These are phyloP conservation scores for Ophiostoma perfectum DNA, from an alignment of 2,329 filamentous ascomycete genomes.

Conservation along the genomic window DNA sequence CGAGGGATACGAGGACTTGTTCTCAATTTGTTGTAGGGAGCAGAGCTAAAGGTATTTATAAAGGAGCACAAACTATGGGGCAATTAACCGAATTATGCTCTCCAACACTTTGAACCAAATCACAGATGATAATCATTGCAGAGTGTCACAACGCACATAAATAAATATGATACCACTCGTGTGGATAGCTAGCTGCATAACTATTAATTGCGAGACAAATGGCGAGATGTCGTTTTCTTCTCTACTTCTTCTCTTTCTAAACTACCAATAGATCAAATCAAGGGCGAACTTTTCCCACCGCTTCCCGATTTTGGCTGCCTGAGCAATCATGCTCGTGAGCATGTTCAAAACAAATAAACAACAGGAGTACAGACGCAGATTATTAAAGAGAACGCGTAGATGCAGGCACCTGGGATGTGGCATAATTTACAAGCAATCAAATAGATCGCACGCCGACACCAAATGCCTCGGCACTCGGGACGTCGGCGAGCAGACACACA, in stretches of 20 bases:
- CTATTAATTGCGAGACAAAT: no score
- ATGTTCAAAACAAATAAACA: not conserved
- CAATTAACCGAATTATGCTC: not conserved
- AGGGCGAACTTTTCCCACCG: not conserved
- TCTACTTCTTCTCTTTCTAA: not conserved
- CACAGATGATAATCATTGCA: no score
- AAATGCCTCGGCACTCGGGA: no score
- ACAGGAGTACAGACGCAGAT: not conserved
- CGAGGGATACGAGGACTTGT: slow-evolving; percentile 23
- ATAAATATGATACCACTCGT: no score
- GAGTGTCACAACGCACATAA: no score
- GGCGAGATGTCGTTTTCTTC: no score
- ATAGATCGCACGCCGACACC: not conserved
- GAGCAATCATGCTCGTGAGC: not conserved
- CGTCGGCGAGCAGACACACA: not conserved
- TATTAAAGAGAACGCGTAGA: not conserved
- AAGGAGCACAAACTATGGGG: not conserved
- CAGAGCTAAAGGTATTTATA: not conserved
- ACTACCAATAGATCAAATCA: not conserved
- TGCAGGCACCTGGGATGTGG: not conserved
- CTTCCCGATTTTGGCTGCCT: not conserved
- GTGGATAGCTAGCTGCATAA: no score
- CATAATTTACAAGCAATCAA: not conserved
- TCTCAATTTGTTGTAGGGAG: not conserved
- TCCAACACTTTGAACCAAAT: not conserved